Conservation (phyloP, 2,329 filamentous ascomycete species). For the Aspergillus tamarii region DNA sequence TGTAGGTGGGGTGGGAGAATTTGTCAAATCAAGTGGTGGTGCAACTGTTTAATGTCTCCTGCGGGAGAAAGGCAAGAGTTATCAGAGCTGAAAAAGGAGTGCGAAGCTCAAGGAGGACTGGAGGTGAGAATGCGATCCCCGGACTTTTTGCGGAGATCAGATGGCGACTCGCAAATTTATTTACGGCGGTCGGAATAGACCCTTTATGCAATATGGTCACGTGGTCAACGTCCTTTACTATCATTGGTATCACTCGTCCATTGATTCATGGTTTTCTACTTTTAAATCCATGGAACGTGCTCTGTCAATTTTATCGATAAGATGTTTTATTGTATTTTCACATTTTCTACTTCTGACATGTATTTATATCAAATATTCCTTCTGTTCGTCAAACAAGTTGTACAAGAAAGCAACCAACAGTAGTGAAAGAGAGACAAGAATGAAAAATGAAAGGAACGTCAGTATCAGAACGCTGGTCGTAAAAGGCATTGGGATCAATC, state of each 20-base stretch:
- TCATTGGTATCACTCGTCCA: background rate
- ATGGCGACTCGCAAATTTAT: slow-evolving; percentile 35
- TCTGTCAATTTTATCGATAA: background rate
- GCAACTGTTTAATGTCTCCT: background rate
- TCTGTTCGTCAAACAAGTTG: background rate
- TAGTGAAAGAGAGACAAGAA: slow-evolving; percentile 10
- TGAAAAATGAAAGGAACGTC: slow-evolving; percentile 16
- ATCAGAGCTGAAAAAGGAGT: background rate
- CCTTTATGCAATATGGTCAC: slow-evolving; percentile 23
- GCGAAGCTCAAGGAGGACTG: background rate
- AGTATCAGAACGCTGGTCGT: slow-evolving; percentile 33
- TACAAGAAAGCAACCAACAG: slow-evolving; percentile 4
- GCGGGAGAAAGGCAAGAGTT: background rate
- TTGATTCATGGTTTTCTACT: too few species aligned
- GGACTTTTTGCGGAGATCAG: slow-evolving; percentile 37
- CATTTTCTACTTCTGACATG: background rate
- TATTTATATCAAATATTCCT: background rate
- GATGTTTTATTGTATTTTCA: background rate
- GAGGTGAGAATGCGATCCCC: slow-evolving; percentile 12
- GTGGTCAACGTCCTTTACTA: slow-evolving; percentile 15
- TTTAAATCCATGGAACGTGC: too few species aligned
- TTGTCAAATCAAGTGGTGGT: too few species aligned
- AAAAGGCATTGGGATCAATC: slow-evolving; percentile 32
- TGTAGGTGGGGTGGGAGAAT: background rate
- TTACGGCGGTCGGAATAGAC: slow-evolving; percentile 26